Evolutionary conservation across 805 yeast species (phyloP).

Genomic region (Metschnikowia hibisci): DNA sequence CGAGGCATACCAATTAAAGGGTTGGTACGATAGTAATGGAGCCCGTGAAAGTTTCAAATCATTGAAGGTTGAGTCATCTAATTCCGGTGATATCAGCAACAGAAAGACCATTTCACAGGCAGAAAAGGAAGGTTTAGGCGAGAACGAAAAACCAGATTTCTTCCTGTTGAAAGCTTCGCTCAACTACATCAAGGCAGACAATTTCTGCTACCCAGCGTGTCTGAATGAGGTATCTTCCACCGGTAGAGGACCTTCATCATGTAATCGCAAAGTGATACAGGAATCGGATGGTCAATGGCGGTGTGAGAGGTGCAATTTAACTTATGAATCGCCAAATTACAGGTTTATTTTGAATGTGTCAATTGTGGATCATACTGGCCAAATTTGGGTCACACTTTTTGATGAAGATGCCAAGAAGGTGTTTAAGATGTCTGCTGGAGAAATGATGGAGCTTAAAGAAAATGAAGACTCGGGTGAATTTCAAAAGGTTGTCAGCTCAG

Average conservation of each 20-base stretch:
- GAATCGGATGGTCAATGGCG: constrained; percentile 74
- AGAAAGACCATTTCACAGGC: constrained; percentile 68
- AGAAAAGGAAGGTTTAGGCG: constrained; percentile 64
- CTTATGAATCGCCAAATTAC: constrained; percentile 64
- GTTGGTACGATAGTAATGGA: constrained; percentile 92
- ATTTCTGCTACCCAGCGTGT: constrained; percentile 89
- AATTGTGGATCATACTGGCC: constrained; percentile 77
- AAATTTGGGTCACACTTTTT: constrained; percentile 81
- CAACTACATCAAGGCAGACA: constrained; percentile 66
- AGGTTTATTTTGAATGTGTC: constrained; percentile 77
- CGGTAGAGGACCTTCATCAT: constrained; percentile 37
- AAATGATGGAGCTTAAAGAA: constrained; percentile 42
- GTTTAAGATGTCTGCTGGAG: constrained; percentile 64
- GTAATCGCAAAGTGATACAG: constrained; percentile 81
- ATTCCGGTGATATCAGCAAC: constrained; percentile 39
- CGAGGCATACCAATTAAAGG: constrained; percentile 83
- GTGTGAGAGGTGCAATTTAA: constrained; percentile 85
- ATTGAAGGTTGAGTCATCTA: constrained; percentile 49
- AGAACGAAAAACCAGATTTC: constrained; percentile 74
- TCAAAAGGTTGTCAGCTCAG: constrained; percentile 40
- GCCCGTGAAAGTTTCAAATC: constrained; percentile 56
- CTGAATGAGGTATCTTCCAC: constrained; percentile 39
- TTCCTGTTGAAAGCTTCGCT: constrained; percentile 74
- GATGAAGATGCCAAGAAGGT: constrained; percentile 77
- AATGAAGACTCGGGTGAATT: constrained; percentile 42